Base-by-base conservation (phyloP, 78 protist species). In the slime mould (Dictyostelium discoideum) region DNA sequence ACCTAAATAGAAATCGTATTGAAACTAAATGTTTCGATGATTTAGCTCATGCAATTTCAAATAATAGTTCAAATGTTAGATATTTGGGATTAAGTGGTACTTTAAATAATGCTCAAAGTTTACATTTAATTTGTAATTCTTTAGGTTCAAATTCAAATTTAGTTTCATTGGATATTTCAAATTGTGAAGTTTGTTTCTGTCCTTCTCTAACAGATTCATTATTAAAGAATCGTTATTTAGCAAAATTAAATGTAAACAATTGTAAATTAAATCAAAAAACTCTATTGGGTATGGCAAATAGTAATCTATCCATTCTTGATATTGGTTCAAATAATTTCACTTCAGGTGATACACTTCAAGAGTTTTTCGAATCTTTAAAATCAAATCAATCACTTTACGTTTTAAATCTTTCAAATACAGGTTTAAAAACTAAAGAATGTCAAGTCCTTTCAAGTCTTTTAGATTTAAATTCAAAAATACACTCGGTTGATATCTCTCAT, bases 141-240 rank as follows among this genome's bases (percentile, higher is more conserved):
- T 11, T 85, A 1, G 92, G 44, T n/a, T 13, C n/a, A n/a, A 73
- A 67, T 60, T 42, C n/a, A 7, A 72, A 74, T 32, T 39, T 85
- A 16, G 39, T 46, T 14, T 69, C 92, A 72, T 77, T 85, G 39
- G 85, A 79, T 44, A 79, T 79, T n/a, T 79, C 85, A 39, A 79
- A 79, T n/a, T 79, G 85, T 44, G 85, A 42, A 22, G 67, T 79
- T n/a, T 79, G 57, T n/a, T 44, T n/a, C 60, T 79, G 85, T 44
- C 50, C 63, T 2, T 79, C 85, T 8, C 32, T 79, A 11, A 79
- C 85, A 32, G 63, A 79, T 16, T 79, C 85, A n/a, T 14, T 74
- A 0, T 6, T 32, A 14, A 74, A 74, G 42, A 74, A 74, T 74
- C 46, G n/a, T 74, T 24, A 22, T 5, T 16, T 79, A 10, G 32